These are phyloP conservation scores for Canna indica DNA, from an alignment of 176 grass and related monocot species.

Conservation along the genomic window DNA sequence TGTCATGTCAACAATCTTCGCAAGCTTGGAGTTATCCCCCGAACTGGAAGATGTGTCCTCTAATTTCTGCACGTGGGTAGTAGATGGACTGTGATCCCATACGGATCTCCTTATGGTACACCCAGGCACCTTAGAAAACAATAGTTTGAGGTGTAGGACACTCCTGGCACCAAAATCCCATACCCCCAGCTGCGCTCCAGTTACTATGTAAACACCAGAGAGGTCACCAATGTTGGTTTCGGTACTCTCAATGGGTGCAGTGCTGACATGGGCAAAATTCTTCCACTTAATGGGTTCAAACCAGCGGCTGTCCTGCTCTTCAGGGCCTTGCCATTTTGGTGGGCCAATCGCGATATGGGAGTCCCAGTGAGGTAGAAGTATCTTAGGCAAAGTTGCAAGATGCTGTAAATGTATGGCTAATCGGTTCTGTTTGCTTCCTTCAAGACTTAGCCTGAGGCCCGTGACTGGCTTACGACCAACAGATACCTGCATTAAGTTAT, in stretches of 20 bases:
- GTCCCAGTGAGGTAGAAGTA: conserved; percentile 89
- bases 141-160: conserved; percentile 79
- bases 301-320: conserved; percentile 99
- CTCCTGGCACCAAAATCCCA: conserved; percentile 93
- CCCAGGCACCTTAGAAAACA: conserved; percentile 91
- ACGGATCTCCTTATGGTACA: conserved; percentile 97
- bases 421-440: conserved; percentile 85
- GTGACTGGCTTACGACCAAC: conserved; percentile 87
- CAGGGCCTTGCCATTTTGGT: conserved; percentile 93
- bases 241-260: conserved; percentile 73
- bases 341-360: conserved; percentile 80
- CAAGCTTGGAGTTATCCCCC: conserved; percentile 58
- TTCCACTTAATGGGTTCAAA: conserved; percentile 98
- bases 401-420: conserved; percentile 85
- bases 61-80: conserved; percentile 19
- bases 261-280: conserved; percentile 93
- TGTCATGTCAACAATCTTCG: conserved; percentile 79
- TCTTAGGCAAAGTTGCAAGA: conserved; percentile 80
- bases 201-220: conserved; percentile 90
- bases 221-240: conserved; percentile 85
- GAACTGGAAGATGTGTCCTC: conserved; percentile 73
- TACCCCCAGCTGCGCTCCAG: conserved; percentile 88
- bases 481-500: conserved; percentile 53
- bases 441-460: conserved; percentile 65
- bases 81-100: conserved; percentile 87